Evolutionary conservation across 176 grass and related monocot species (phyloP), one percentile per base, ranked within the genome.

Genomic region (Rhynchospora breviuscula): DNA sequence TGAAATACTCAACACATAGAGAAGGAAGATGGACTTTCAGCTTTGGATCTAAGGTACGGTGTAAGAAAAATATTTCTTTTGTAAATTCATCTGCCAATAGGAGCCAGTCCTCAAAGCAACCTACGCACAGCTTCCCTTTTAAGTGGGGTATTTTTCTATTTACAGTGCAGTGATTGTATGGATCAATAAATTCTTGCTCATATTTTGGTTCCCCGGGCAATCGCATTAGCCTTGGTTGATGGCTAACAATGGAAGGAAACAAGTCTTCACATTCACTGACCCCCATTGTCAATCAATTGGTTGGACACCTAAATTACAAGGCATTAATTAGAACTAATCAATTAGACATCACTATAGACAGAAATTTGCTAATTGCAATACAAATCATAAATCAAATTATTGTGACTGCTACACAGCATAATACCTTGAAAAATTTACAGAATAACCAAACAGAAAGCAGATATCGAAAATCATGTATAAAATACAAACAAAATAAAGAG

Each of bases 61-160:
- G 23, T 79, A 79, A 79, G 76, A 79, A 58, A 79, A 59, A 79
- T 18, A 12, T 54, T 60, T 7, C 76, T 79, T 79, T 79, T 23
- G 49, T 33, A 5, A 21, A 59, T 59, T 6, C 33, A 18, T 60
- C 54, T 33, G 43, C 51, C 52, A 79, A 43, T 12, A 44, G 53
- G 9, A 79, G 56, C 76, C 76, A 79, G 4, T 43, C 76, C 11
- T 33, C 76, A 9, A 79, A 79, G 56, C 56, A 79, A n/a, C 76
- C 76, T 2, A 79, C 10, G 56, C 76, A 79, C 29, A 54, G 52
- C 10, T 79, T 79, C 49, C 26, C 26, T 45, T 59, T 19, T 21
- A 79, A 21, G 18, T 45, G 53, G 25, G 0, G 51, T 79, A 61
- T 79, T 61, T 61, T 79, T 60, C 52, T 61, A 8, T 40, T 40